These are phyloP conservation scores for Wickerhamomyces alni DNA, from an alignment of 805 yeast species.

Conservation along the genomic window DNA sequence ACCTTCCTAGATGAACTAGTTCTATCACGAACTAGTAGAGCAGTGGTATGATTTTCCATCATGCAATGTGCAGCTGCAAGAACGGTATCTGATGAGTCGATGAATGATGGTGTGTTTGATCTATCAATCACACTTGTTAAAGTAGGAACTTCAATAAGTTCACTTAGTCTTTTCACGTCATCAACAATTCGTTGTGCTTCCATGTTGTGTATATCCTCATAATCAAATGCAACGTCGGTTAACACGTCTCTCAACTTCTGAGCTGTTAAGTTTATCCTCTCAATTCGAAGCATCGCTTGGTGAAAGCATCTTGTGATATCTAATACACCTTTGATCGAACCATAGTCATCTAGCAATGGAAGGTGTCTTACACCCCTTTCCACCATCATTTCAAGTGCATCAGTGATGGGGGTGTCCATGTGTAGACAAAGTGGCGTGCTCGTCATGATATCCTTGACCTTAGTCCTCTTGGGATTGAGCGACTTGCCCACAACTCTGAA, in stretches of 20 bases:
- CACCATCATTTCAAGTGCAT: constrained; percentile 38
- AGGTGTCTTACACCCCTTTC: constrained; percentile 35
- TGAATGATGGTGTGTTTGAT: constrained; percentile 25
- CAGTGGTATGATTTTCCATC: constrained; percentile 33
- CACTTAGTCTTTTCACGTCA: constrained; percentile 33
- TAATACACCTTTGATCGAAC: constrained; percentile 34
- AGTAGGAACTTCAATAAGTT: constrained; percentile 37
- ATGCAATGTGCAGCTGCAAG: constrained; percentile 34
- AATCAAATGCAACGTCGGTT: constrained; percentile 25
- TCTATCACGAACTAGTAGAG: constrained; percentile 33
- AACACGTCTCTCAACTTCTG: constrained; percentile 24
- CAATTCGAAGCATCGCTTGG: constrained; percentile 38
- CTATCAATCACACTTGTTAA: constrained; percentile 19
- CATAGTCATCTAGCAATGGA: constrained; percentile 32
- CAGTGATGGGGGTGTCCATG: constrained; percentile 32
- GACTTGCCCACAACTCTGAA: constrained; percentile 32
- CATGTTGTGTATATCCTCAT: constrained; percentile 17
- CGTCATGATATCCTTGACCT: constrained; percentile 35
- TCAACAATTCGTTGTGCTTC: constrained; percentile 21
- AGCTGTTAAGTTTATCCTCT: constrained; percentile 34
- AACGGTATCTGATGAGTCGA: constrained; percentile 32
- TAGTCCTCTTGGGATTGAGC: constrained; percentile 21
- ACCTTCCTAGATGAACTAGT: constrained; percentile 26
- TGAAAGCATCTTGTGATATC: constrained; percentile 42
- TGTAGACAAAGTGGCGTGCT: constrained; percentile 30